These are phyloP conservation scores for Cerrena zonata DNA, from an alignment of 1,284 basidiomycete genomes.

Conservation along the genomic window DNA sequence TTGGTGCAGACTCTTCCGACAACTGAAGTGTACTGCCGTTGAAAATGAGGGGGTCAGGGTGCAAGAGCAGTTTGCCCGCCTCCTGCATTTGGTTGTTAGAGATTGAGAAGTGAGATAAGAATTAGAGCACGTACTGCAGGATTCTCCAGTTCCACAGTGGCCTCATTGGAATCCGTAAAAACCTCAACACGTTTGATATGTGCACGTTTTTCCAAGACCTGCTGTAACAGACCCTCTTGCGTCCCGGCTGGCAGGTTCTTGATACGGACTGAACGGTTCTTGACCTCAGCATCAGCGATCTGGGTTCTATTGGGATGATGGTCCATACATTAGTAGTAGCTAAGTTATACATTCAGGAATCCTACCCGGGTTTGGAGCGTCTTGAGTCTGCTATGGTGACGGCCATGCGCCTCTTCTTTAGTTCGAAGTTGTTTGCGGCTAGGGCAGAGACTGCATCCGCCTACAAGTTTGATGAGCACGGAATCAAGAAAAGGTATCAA, in stretches of 20 bases:
- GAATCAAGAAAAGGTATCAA: constrained; percentile 1
- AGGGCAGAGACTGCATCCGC: constrained; percentile 68
- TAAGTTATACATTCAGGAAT: too few species aligned
- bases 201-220: constrained; percentile 74
- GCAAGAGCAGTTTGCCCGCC: constrained; percentile 70
- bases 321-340: too few species aligned
- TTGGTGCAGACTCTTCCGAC: constrained; percentile 42
- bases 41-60: constrained; percentile 63
- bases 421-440: constrained; percentile 75
- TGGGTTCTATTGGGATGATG: too few species aligned
- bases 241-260: constrained; percentile 65
- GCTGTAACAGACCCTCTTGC: constrained; percentile 86
- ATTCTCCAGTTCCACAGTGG: constrained; percentile 71
- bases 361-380: neutral
- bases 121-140: constrained; percentile 51
- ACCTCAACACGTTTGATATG: constrained; percentile 73
- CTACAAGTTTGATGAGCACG: constrained; percentile 33
- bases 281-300: constrained; percentile 55
- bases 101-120: constrained; percentile 1
- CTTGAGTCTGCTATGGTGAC: constrained; percentile 78
- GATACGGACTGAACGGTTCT: constrained; percentile 68
- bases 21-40: constrained; percentile 51
- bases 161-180: constrained; percentile 61
- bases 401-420: constrained; percentile 79
- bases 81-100: constrained; percentile 43